Percentiles rank a stretch among this genome's conserved stretches.
Conservation (phyloP, 805 yeast species). For the Cyberlindnera mrakii region DNA sequence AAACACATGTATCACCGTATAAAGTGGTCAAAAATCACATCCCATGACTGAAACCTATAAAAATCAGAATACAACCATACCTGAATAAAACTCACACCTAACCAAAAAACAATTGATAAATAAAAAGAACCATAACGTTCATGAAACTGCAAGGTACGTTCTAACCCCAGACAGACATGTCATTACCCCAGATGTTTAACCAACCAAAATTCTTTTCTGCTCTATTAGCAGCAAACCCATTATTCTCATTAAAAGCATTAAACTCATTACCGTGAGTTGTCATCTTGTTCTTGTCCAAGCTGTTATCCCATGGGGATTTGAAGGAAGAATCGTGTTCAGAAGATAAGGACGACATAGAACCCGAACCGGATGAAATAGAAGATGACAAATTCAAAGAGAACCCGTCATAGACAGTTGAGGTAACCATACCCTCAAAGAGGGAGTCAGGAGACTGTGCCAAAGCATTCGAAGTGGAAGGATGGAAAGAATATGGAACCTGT, state of each 20-base stretch:
- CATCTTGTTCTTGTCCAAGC: too few relatives aligned
- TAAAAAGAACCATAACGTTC: not conserved
- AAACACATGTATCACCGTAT: not conserved
- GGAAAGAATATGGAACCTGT: too few relatives aligned
- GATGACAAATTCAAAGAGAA: constrained; percentile 17
- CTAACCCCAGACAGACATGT: constrained; percentile 27
- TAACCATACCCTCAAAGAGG: not conserved
- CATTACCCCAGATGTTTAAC: constrained; percentile 26
- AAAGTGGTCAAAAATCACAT: not conserved
- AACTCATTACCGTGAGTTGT: too few relatives aligned
- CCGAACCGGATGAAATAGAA: constrained; percentile 21
- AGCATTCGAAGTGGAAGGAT: too few relatives aligned
- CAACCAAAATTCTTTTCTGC: constrained; percentile 15
- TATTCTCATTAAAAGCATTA: constrained; percentile 4
- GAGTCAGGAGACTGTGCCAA: too few relatives aligned
- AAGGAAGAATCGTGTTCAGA: constrained; percentile 2
- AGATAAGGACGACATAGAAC: constrained; percentile 13
- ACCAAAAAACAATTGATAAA: not conserved
- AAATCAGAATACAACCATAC: not conserved
- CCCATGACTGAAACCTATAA: not conserved
- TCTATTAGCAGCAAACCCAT: not conserved
- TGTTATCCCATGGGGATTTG: too few relatives aligned
- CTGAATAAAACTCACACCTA: too few relatives aligned
- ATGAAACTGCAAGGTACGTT: not conserved
- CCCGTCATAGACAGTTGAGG: constrained; percentile 2